phyloP scores from a whole-genome alignment of 2,329 filamentous ascomycete species.

The Talaromyces sp. region DNA sequence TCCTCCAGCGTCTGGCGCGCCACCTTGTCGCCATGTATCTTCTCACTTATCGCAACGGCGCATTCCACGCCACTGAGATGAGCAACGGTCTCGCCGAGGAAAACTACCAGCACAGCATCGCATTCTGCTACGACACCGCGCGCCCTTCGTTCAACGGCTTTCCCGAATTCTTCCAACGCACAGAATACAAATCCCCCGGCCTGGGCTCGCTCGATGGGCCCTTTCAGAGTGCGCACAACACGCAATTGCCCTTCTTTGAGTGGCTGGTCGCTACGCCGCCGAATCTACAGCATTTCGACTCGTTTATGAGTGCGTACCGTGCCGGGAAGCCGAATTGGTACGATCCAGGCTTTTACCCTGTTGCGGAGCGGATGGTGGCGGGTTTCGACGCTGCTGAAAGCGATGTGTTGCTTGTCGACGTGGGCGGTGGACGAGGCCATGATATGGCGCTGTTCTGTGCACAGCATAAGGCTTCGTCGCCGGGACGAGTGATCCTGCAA shows the following conservation, averaged over 20 bases:
- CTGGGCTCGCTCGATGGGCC: conserved; percentile 30
- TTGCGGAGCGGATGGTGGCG: conserved; percentile 20
- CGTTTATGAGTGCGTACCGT: conserved; percentile 39
- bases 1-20: conserved; percentile 31
- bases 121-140: conserved; percentile 38
- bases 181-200: conserved; percentile 29
- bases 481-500: conserved; percentile 25
- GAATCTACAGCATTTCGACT: conserved; percentile 34
- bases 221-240: conserved; percentile 38
- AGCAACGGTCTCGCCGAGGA: conserved; percentile 36
- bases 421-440: conserved; percentile 24
- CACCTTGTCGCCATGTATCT: conserved; percentile 41
- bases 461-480: conserved; percentile 24
- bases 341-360: conserved; percentile 22
- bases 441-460: conserved; percentile 20
- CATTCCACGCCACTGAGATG: conserved; percentile 29
- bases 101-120: conserved; percentile 36
- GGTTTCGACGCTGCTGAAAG: conserved; percentile 18
- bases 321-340: conserved; percentile 38
- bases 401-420: conserved; percentile 23
- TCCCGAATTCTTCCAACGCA: conserved; percentile 33
- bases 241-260: conserved; percentile 35
- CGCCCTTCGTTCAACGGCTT: conserved; percentile 34
- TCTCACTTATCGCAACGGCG: conserved; percentile 22
- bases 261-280: conserved; percentile 38